These are phyloP conservation scores for Musa schizocarpa DNA, from an alignment of 176 grass and related monocot species.

Conservation along the genomic window DNA sequence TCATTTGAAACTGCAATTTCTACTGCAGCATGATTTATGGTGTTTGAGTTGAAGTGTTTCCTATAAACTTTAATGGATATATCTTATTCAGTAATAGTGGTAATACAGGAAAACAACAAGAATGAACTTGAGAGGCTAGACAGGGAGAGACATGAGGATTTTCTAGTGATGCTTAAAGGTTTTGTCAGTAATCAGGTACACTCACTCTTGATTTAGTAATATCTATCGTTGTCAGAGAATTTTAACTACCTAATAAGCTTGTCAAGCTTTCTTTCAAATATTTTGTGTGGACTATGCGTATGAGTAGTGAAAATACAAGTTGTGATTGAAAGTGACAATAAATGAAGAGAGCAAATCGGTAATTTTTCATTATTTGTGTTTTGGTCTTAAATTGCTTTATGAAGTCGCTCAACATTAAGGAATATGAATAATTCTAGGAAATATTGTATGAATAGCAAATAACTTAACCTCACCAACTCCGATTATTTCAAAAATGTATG, in stretches of 20 bases:
- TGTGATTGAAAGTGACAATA: background rate
- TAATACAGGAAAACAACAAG: conserved; percentile 72
- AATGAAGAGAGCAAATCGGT: background rate
- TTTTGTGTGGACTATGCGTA: background rate
- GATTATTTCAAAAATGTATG: too few relatives aligned
- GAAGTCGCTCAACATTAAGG: background rate
- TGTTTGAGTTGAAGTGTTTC: background rate
- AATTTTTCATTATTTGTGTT: background rate
- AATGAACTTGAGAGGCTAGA: conserved; percentile 71
- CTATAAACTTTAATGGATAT: background rate
- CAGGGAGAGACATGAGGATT: conserved; percentile 52
- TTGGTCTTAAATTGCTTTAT: background rate
- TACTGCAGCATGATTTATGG: too few relatives aligned
- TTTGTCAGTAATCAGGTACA: conserved; percentile 77
- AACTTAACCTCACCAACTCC: too few relatives aligned
- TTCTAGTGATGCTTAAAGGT: conserved; percentile 77
- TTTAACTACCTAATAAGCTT: background rate
- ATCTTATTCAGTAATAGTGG: background rate
- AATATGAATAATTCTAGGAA: background rate
- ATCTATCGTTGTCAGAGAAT: background rate
- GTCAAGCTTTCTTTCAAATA: background rate
- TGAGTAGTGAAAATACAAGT: background rate
- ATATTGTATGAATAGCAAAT: background rate
- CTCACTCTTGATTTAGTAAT: background rate
- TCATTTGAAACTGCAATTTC: background rate